These are phyloP conservation scores for Thielaviopsis punctulata DNA, from an alignment of 2,329 filamentous ascomycete species.

Conservation along the genomic window DNA sequence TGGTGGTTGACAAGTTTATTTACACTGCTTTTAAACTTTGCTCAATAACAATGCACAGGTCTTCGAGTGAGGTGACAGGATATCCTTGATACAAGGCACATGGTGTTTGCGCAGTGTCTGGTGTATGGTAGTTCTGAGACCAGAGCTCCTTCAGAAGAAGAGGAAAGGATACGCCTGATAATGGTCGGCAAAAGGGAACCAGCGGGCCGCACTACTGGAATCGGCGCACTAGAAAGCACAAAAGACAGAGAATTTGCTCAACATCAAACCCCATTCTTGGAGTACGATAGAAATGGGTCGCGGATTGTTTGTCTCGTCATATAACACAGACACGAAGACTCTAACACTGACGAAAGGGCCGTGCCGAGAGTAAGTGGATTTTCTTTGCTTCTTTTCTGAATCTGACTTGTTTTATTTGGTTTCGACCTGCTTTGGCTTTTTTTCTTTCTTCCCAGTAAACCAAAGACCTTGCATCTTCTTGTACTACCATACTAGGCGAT, in stretches of 20 bases:
- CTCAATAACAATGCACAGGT: no score
- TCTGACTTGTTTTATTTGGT: background rate
- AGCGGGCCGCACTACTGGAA: no score
- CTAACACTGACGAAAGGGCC: background rate
- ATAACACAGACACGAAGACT: background rate
- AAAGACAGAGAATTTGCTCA: no score
- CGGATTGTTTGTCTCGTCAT: background rate
- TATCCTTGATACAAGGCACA: background rate
- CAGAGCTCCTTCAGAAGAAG: no score
- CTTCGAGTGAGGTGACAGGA: no score
- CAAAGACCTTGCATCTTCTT: background rate
- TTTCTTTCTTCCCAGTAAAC: background rate
- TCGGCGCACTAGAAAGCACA: no score
- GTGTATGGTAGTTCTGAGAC: no score
- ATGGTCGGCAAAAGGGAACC: no score
- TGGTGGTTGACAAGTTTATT: background rate
- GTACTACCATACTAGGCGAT: background rate
- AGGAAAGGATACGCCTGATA: no score
- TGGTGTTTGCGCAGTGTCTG: no score
- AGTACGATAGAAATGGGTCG: background rate
- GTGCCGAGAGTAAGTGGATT: background rate
- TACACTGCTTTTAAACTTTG: no score
- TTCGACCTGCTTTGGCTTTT: background rate
- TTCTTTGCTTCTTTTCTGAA: background rate
- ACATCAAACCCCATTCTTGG: background rate